Base-by-base conservation (phyloP, 805 yeast genomes). In the Metschnikowia matae region DNA sequence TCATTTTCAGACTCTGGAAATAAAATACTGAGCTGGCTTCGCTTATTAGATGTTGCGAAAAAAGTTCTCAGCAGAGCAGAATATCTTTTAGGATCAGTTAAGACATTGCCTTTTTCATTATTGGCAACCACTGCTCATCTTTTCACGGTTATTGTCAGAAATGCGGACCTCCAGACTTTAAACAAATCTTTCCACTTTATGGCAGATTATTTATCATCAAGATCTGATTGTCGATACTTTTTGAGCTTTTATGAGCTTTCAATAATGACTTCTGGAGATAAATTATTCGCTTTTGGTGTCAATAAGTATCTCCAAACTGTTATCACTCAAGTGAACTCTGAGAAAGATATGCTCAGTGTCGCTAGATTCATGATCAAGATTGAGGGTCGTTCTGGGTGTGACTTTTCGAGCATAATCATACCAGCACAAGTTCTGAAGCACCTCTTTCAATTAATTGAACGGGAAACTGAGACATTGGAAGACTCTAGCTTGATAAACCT, bases 1-100 rank as follows among this genome's bases (percentile, higher is more conserved):
- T 62, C 76, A 0, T 87, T 84, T 65, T 82, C 87, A 2, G 91
- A 85, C 52, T 81, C 89, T 43, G 94, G 94, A 58, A 77, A 66
- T 52, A 84, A 83, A 59, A 75, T 85, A 3, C 60, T 73, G 1
- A 67, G 74, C 54, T 86, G 92, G 92, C 47, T 50, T 2, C 52
- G 57, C 3, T 43, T 73, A 2, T 49, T 67, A 13, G 42, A 52
- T 5, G 52, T 62, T 8, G 54, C 67, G 2, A 55, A 60, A 4
- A 44, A 48, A 4, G 54, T 74, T 29, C 44, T 68, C 10, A 52
- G 54, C 31, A 60, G 58, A 40, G 50, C 62, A 3, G 42, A 48
- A n/a, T 4, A 35, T 7, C 46, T 48, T 18, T 40, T 43, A 6
- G 52, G 44, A 52, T 33, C 48, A n/a, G 18, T 11, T 20, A 40